phyloP scores from a whole-genome alignment of 768 basidiomycete genomes.

The Rhodotorula paludigena region DNA sequence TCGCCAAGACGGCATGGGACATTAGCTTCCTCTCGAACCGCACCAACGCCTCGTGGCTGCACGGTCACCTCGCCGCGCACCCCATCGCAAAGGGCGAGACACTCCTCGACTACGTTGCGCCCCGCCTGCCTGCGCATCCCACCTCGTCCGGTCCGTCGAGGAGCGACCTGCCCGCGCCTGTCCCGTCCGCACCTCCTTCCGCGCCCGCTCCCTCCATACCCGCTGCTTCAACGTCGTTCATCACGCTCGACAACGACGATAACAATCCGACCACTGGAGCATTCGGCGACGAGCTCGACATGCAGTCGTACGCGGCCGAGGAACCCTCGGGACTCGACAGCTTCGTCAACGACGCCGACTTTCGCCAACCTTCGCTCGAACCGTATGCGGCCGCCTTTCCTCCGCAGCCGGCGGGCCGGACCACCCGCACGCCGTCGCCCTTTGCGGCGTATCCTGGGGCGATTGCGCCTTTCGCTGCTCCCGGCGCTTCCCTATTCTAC shows the following conservation, averaged over 20 bases:
- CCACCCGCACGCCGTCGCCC: neutral
- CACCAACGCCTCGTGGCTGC: constrained; percentile 1
- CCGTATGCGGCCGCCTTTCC: neutral
- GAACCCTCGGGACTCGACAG: neutral
- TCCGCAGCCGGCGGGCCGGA: neutral
- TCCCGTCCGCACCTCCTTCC: neutral
- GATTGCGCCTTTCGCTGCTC: neutral
- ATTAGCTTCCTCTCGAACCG: constrained; percentile 7
- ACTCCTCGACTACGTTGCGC: constrained; percentile 24
- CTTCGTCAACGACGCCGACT: neutral
- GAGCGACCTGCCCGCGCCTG: no score
- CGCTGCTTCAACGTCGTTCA: neutral
- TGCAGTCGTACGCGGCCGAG: constrained; percentile 15
- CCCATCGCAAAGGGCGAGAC: neutral
- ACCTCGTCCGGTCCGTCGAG: neutral
- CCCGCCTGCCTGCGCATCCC: neutral
- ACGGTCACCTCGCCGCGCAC: neutral
- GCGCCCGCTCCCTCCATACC: neutral
- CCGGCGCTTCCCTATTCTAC: no score
- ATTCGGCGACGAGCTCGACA: constrained; percentile 1
- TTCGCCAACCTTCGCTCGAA: neutral
- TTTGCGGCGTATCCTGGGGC: neutral
- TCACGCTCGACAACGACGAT: neutral
- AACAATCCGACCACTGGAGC: neutral
- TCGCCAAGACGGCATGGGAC: constrained; percentile 3